Conservation (phyloP, 2,329 filamentous ascomycete genomes). For the Ceratocystis albifundus region DNA sequence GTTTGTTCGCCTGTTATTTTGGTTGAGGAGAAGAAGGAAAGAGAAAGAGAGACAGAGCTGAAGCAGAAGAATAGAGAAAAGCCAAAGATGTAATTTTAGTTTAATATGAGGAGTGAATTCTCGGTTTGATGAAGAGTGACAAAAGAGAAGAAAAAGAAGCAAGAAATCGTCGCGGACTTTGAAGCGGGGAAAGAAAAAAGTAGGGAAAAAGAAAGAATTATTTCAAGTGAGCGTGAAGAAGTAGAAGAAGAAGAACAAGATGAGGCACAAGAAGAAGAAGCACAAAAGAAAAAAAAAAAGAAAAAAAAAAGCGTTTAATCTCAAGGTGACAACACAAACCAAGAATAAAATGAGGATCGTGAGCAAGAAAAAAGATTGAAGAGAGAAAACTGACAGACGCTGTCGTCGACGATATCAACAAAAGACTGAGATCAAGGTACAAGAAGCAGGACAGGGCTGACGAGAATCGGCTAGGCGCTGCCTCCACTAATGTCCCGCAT, state of each 20-base stretch:
- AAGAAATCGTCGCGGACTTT: neutral
- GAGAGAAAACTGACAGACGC: too few species aligned
- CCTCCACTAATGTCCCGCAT: too few species aligned
- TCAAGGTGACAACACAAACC: neutral
- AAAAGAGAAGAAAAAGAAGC: neutral
- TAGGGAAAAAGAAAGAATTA: neutral
- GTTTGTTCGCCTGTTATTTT: too few species aligned
- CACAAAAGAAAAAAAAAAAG: neutral
- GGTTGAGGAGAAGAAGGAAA: neutral
- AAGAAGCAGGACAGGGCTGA: too few species aligned
- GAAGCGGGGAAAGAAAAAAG: neutral
- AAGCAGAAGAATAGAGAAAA: neutral
- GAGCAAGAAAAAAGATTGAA: too few species aligned
- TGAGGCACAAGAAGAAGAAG: neutral
- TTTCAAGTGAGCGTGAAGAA: constrained; percentile 4
- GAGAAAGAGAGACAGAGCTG: neutral
- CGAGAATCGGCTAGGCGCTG: too few species aligned
- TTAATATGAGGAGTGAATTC: neutral
- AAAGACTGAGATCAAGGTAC: too few species aligned
- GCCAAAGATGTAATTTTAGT: neutral
- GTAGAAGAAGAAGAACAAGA: neutral
- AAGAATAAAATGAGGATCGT: neutral
- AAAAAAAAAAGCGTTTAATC: neutral
- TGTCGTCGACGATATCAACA: too few species aligned
- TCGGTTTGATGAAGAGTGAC: neutral